Conservation (phyloP, 2,329 filamentous ascomycete species). For the Raffaelea deltoideospora region DNA sequence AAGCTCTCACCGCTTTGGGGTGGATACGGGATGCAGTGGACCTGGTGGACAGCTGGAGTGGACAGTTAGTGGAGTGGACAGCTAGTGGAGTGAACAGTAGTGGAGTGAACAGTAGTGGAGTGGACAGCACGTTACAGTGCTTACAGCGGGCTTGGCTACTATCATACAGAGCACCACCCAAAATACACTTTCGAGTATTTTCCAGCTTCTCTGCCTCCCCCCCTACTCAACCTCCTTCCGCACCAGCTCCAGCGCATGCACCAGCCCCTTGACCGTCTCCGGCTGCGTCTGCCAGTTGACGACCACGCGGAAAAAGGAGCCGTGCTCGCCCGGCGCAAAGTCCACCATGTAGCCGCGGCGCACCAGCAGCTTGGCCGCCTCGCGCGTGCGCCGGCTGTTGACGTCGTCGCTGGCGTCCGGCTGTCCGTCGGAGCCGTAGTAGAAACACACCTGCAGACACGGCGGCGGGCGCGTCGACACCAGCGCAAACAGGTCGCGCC, state of each 20-base stretch:
- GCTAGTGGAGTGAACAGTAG: too few relatives aligned
- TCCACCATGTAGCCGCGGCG: constrained; percentile 43
- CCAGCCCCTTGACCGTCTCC: constrained; percentile 35
- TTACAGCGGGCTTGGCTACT: too few relatives aligned
- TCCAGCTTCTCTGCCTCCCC: neutral
- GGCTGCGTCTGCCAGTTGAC: constrained; percentile 39
- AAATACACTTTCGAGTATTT: too few relatives aligned
- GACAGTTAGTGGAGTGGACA: too few relatives aligned
- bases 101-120: too few relatives aligned
- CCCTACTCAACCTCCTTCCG: constrained; percentile 16
- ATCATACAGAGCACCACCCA: too few relatives aligned
- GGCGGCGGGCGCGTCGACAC: constrained; percentile 65
- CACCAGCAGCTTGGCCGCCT: constrained; percentile 32
- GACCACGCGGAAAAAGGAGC: constrained; percentile 44
- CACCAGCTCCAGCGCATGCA: constrained; percentile 35
- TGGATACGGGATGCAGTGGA: too few relatives aligned
- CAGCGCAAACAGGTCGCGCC: constrained; percentile 45
- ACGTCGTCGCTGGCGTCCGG: constrained; percentile 24
- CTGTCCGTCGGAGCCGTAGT: constrained; percentile 39
- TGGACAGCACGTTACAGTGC: too few relatives aligned
- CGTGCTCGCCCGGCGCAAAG: constrained; percentile 40
- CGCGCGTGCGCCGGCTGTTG: constrained; percentile 34
- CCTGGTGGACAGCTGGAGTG: too few relatives aligned
- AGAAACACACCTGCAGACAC: constrained; percentile 92
- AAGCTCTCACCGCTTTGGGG: too few relatives aligned